A percentile compares a stretch with the other conserved stretches of the same genome.
Conservation (phyloP, 2,329 filamentous ascomycete genomes). For the Aspergillus carbonarius region DNA sequence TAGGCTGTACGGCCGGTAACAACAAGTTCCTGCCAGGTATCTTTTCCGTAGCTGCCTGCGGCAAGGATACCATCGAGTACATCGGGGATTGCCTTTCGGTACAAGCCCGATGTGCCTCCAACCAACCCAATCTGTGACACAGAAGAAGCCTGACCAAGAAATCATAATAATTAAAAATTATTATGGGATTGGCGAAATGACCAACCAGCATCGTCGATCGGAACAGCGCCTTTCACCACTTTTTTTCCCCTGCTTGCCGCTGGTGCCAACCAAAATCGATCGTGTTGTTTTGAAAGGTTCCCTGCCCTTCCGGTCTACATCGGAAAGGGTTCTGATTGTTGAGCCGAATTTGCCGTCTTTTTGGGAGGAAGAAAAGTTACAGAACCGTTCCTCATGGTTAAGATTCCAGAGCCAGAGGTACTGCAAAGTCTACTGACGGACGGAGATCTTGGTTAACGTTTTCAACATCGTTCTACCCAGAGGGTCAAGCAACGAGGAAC, state of each 20-base stretch:
- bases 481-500: neutral
- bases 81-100: constrained; percentile 18
- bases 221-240: constrained; percentile 14
- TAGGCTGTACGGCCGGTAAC: constrained; percentile 13
- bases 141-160: neutral
- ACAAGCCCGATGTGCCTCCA: constrained; percentile 20
- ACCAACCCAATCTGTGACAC: constrained; percentile 9
- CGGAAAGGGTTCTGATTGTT: constrained; percentile 21
- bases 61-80: constrained; percentile 20
- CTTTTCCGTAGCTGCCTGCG: constrained; percentile 23
- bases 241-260: constrained; percentile 24
- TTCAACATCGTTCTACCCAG: neutral
- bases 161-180: constrained; percentile 2
- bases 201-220: constrained; percentile 15
- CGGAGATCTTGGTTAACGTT: constrained; percentile 9
- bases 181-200: neutral
- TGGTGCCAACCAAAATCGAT: constrained; percentile 24
- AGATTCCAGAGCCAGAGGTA: constrained; percentile 9
- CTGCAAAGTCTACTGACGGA: constrained; percentile 7
- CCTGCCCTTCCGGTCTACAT: constrained; percentile 19
- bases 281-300: neutral
- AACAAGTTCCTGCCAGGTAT: constrained; percentile 19
- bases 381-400: constrained; percentile 12
- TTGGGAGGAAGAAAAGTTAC: constrained; percentile 13
- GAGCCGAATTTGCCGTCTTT: constrained; percentile 20